Conservation (phyloP, 768 basidiomycete genomes). For the Fomitopsis pulvina region DNA sequence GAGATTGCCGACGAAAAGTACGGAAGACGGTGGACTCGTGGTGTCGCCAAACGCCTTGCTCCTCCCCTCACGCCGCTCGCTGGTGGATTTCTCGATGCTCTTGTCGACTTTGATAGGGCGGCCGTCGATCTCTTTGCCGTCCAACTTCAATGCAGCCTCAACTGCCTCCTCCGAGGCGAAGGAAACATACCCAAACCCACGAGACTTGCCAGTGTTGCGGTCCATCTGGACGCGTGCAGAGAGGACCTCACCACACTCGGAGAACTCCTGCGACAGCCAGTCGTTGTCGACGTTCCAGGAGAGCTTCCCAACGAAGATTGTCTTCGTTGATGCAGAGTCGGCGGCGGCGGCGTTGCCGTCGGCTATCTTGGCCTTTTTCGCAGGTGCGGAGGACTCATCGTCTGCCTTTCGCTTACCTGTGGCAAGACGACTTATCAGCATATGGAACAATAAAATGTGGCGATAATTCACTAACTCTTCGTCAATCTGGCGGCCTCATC, state of each 20-base stretch:
- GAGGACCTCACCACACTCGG: constrained; percentile 80
- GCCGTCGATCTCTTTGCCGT: constrained; percentile 89
- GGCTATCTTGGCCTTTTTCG: constrained; percentile 80
- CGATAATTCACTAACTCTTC: constrained; percentile 27
- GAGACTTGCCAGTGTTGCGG: constrained; percentile 73
- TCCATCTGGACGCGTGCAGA: constrained; percentile 87
- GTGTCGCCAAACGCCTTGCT: constrained; percentile 74
- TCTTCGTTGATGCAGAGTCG: constrained; percentile 45
- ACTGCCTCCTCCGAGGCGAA: constrained; percentile 67
- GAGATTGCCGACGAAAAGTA: constrained; percentile 89
- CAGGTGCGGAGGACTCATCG: constrained; percentile 45
- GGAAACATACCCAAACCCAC: constrained; percentile 81
- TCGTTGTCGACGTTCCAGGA: constrained; percentile 98
- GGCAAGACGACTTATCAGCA: neutral
- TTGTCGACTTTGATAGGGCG: constrained; percentile 83
- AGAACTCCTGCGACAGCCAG: constrained; percentile 88
- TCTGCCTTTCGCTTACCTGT: constrained; percentile 81
- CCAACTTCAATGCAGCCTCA: constrained; percentile 73
- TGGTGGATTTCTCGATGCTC: constrained; percentile 56
- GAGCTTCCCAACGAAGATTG: constrained; percentile 87
- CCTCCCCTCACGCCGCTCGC: constrained; percentile 54
- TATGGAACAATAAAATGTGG: neutral
- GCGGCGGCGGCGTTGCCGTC: constrained; percentile 40
- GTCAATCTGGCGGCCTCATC: constrained; percentile 33
- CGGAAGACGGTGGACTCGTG: constrained; percentile 57